Evolutionary conservation across 176 grass and related monocot genomes (phyloP), one percentile per base, ranked within the genome.

Genomic region (Elymus sibiricus): DNA sequence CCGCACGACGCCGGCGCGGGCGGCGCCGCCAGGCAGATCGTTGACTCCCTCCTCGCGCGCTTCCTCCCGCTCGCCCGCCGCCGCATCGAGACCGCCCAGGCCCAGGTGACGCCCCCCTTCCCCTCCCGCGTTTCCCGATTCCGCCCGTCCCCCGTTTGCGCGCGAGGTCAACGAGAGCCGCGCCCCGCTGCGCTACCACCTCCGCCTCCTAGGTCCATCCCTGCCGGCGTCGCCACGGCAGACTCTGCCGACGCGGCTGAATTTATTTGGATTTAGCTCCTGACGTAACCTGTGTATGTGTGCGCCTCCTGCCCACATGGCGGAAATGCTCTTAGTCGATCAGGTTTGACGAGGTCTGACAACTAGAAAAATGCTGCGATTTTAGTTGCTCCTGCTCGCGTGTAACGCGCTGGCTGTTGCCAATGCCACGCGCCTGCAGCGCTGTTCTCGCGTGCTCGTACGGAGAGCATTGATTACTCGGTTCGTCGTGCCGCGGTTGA

Each of bases 81-180:
- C 49, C 97, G 97, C 78, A 99, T 96, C 90, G 97, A 99, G 83
- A 99, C 97, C 78, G 97, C 94, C n/a, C 97, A 99, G 83, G 97
- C 97, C 15, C 97, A 99, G 96, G 96, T 98, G 47, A 28, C 64
- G 13, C 16, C 9, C 12, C 11, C 7, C 47, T 1, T 49, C 1
- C 49, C 9, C 11, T 44, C 47, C n/a, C 61, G 26, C 28, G 7
- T 4, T 1, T 56, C 29, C 29, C 82, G 82, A 27, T 35, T 63
- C 56, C 61, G 25, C 2, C 14, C 9, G 34, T 56, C 74, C 42
- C 76, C 17, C 40, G 35, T 42, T 37, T 16, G 65, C 47, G 22
- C 13, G n/a, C 53, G 14, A 19, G 67, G 34, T 72, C 49, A 72
- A 59, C 58, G 24, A n/a, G 35, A 43, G 7, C 16, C 11, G 9